Conservation (phyloP, 2,329 filamentous ascomycete genomes). For the Dothistroma pini region DNA sequence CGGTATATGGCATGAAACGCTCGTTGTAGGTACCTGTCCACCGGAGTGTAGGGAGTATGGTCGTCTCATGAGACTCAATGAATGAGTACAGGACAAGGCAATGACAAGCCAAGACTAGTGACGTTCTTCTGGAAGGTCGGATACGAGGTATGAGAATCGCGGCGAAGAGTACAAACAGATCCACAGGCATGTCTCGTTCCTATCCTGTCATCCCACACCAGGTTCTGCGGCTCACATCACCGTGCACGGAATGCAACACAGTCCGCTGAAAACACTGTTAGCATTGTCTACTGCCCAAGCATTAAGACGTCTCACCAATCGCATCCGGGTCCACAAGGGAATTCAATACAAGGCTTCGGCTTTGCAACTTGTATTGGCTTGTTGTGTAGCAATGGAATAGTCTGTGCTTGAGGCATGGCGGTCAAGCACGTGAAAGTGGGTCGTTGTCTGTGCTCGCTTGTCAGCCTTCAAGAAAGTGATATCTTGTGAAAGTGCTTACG, state of each 20-base stretch:
- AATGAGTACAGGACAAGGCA: neutral
- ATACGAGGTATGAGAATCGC: neutral
- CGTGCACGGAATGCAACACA: conserved; percentile 30
- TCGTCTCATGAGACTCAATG: neutral
- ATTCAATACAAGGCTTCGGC: conserved; percentile 25
- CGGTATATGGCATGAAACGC: no score
- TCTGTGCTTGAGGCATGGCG: neutral
- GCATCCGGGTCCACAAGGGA: conserved; percentile 24
- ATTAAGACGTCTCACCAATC: conserved; percentile 18
- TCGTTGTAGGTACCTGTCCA: no score
- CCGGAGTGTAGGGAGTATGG: neutral
- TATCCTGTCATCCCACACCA: neutral
- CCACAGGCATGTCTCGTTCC: neutral
- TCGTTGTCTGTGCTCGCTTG: neutral
- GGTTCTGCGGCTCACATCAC: conserved; percentile 18
- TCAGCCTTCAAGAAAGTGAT: neutral
- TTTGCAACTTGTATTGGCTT: conserved; percentile 23
- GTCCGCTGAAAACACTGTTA: conserved; percentile 18
- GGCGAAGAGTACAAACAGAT: neutral
- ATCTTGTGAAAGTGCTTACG: neutral
- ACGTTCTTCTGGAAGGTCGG: neutral
- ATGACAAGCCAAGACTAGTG: neutral
- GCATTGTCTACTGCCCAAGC: neutral
- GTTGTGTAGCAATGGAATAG: conserved; percentile 3
- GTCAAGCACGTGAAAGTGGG: conserved; percentile 5